Evolutionary conservation across 1,284 basidiomycete genomes (phyloP).

Genomic region (Ustilago cynodontis): DNA sequence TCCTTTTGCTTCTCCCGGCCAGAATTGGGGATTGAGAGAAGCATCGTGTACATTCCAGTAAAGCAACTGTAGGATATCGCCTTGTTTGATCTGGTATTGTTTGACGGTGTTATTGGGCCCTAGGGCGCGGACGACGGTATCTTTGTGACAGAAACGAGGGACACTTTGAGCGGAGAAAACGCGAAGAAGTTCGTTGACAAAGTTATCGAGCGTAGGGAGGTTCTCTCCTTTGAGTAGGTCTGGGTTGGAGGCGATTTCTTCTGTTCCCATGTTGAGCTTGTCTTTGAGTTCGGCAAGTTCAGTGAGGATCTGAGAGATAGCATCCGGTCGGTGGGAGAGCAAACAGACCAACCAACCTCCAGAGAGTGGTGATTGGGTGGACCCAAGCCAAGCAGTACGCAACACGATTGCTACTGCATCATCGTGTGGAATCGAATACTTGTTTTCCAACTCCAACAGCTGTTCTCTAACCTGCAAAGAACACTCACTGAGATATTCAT

Average conservation of each 20-base stretch:
- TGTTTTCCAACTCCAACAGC: conserved; percentile 2
- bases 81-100: conserved; percentile 16
- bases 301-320: background rate
- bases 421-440: conserved; percentile 1
- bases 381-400: conserved; percentile 20
- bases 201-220: conserved; percentile 15
- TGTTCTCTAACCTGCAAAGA: conserved; percentile 21
- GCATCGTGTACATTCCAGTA: conserved; percentile 23
- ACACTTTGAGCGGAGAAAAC: conserved; percentile 20
- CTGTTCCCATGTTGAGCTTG: background rate
- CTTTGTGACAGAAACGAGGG: conserved; percentile 20
- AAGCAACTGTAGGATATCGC: conserved; percentile 22
- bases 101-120: conserved; percentile 4
- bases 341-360: conserved; percentile 23
- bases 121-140: conserved; percentile 11
- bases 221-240: conserved; percentile 16
- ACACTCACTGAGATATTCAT: conserved; percentile 16
- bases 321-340: conserved; percentile 13
- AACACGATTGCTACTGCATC: conserved; percentile 20
- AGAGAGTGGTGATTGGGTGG: conserved; percentile 18
- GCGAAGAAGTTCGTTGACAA: conserved; percentile 23
- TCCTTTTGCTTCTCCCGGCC: conserved; percentile 10
- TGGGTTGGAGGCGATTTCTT: conserved; percentile 5
- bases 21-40: conserved; percentile 12
- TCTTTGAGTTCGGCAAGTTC: conserved; percentile 4